Evolutionary conservation across 2,329 filamentous ascomycete species (phyloP).

Genomic region (Colletotrichum spaethianum): DNA sequence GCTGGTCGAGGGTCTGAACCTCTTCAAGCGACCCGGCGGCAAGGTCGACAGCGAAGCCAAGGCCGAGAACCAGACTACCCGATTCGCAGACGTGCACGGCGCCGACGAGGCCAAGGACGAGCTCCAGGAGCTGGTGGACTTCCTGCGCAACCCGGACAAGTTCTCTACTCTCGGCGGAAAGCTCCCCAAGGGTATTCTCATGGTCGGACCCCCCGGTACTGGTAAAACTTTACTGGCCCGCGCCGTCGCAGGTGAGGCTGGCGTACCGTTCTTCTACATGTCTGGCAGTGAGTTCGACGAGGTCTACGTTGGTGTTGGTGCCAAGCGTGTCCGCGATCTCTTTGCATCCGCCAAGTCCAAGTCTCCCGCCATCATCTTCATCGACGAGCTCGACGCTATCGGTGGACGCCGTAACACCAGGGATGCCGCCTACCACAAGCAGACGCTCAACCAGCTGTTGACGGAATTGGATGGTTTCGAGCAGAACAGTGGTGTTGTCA

Average conservation of each 20-base stretch:
- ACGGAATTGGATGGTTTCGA: conserved; percentile 98
- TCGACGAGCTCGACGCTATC: conserved; percentile 94
- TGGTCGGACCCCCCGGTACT: conserved; percentile 96
- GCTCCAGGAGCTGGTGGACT: conserved; percentile 96
- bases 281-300: conserved; percentile 99
- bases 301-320: conserved; percentile 96
- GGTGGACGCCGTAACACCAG: conserved; percentile 93
- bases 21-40: conserved; percentile 83
- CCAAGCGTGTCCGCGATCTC: conserved; percentile 96
- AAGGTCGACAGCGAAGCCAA: conserved; percentile 87
- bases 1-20: conserved; percentile 83
- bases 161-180: conserved; percentile 97
- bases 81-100: conserved; percentile 94
- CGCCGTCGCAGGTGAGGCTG: conserved; percentile 95
- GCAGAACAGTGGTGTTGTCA: conserved; percentile 93
- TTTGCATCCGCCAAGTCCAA: conserved; percentile 87
- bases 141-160: conserved; percentile 91
- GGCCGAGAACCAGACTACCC: conserved; percentile 90
- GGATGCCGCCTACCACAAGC: conserved; percentile 95
- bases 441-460: conserved; percentile 96
- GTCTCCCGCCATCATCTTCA: conserved; percentile 93
- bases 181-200: conserved; percentile 94
- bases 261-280: conserved; percentile 99
- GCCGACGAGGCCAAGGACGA: conserved; percentile 99
- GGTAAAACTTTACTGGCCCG: conserved; percentile 97